Base-by-base conservation (phyloP, 805 yeast genomes). In the Blastobotrys attinorum region DNA sequence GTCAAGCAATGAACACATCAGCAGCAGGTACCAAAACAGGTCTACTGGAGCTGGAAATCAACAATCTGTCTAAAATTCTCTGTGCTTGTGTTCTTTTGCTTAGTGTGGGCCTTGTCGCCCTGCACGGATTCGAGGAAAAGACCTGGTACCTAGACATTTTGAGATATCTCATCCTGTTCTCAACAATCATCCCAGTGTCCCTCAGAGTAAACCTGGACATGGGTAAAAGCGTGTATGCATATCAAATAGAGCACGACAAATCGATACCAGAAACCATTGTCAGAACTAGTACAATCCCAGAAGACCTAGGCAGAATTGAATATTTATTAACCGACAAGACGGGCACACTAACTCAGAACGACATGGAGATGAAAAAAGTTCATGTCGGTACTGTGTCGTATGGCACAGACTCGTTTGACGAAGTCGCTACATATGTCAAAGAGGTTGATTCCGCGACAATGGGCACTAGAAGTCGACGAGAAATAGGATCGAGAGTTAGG, bases 201-300 rank as follows among this genome's bases (percentile, higher is more conserved):
- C 71, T 92, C 46, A 75, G 99, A 54, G 99, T 92, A 32, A 92
- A 92, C 61, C 68, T 92, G 33, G 99, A 92, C 62, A 74, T 92
- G 58, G 98, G 96, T 7, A 92, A 92, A 62, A 81, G 96, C 0
- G 97, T 92, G 1, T 92, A 92, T 59, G 96, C 97, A 1, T 79
- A 85, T 47, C 96, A 92, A 60, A 92, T 94, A 49, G 95, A 92
- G 61, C 88, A 85, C 48, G 99, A 92, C 60, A 51, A 60, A 13
- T 71, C 79, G 3, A 92, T 92, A 16, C 81, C 86, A 2, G 86
- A 80, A 5, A 89, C 97, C 0, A 78, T 94, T 42, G 99, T 94
- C 3, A 77, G 99, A 59, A 92, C 98, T 1, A 86, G 96, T 45
- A 94, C 98, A 0, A 92, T 92, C 37, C 98, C 98, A 1, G 99